Evolutionary conservation across 2,329 filamentous ascomycete species (phyloP), one percentile per base, ranked within the genome.

Genomic region (Pseudogymnoascus sp.): DNA sequence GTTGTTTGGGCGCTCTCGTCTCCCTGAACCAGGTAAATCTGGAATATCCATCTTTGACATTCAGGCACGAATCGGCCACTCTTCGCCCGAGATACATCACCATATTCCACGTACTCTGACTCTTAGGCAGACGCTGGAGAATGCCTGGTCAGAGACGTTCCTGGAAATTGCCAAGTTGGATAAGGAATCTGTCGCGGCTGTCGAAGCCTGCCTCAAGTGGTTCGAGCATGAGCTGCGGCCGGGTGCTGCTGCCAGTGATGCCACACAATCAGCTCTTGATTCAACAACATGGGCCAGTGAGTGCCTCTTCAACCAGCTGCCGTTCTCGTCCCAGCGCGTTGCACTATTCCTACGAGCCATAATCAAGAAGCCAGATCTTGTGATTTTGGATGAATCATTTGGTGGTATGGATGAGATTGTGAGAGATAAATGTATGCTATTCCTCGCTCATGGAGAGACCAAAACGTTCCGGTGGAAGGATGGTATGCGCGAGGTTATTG

Each of bases 21-120:
- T 97, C 0, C 92, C 93, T 0, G 84, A 89, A 62, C 83, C 84
- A 0, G 79, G 78, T 1, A 74, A 84, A 62, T 82, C 83, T 0
- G 92, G 91, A 0, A 86, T 98, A 35, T 96, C 91, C 0, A 89
- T 97, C 64, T 98, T 96, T 80, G 93, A 98, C 66, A 85, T 99
- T 6, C 95, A 98, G 74, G 82, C 87, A 0, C 87, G 90, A 24
- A 90, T 99, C 67, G 95, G 95, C 10, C 93, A 98, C 74, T 95
- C 92, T 0, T 96, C 91, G 65, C 95, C 95, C 0, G 95, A 98
- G 73, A 89, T 98, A 4, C 93, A 98, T 71, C 88, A 91, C 61
- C 92, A 96, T 75, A 97, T 98, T 77, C 93, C 95, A 0, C 87
- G 88, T 59, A 80, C 83, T 37, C 79, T 96, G 56, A 88, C 87